A percentile compares a stretch with the other conserved stretches of the same genome.
These are phyloP conservation scores for Senecio squalidus DNA, from an alignment of 140 eudicot genomes.

Conservation along the genomic window DNA sequence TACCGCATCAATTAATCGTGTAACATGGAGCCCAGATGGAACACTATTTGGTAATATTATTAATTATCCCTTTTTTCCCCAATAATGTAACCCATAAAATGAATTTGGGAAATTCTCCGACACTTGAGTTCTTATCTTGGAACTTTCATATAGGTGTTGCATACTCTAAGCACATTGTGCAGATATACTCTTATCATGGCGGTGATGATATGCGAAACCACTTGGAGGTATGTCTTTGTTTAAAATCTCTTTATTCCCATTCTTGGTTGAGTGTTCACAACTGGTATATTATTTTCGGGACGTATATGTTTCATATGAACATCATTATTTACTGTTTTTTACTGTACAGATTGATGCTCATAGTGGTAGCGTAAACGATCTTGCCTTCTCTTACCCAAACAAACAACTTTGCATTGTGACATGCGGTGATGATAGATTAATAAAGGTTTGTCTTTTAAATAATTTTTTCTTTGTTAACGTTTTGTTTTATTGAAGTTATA, in stretches of 20 bases:
- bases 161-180: constrained; percentile 76
- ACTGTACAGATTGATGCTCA: constrained; percentile 67
- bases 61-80: neutral
- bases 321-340: neutral
- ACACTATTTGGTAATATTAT: constrained; percentile 55
- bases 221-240: constrained; percentile 56
- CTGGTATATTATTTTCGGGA: neutral
- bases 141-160: constrained; percentile 51
- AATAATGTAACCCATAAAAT: neutral
- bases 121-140: neutral
- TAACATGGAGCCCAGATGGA: constrained; percentile 80
- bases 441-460: constrained; percentile 45
- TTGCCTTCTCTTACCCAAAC: constrained; percentile 59
- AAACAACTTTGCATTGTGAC: constrained; percentile 60
- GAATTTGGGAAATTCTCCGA: neutral
- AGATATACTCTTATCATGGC: constrained; percentile 54
- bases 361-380: constrained; percentile 65
- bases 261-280: constrained; percentile 2
- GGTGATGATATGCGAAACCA: constrained; percentile 56
- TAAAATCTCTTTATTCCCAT: neutral
- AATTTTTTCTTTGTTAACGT: neutral
- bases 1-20: constrained; percentile 61
- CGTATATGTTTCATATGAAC: constrained; percentile 9
- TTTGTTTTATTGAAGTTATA: neutral
- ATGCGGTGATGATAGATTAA: constrained; percentile 70